Base-by-base conservation (phyloP, 805 yeast species). In the Wickerhamiella parazyma region DNA sequence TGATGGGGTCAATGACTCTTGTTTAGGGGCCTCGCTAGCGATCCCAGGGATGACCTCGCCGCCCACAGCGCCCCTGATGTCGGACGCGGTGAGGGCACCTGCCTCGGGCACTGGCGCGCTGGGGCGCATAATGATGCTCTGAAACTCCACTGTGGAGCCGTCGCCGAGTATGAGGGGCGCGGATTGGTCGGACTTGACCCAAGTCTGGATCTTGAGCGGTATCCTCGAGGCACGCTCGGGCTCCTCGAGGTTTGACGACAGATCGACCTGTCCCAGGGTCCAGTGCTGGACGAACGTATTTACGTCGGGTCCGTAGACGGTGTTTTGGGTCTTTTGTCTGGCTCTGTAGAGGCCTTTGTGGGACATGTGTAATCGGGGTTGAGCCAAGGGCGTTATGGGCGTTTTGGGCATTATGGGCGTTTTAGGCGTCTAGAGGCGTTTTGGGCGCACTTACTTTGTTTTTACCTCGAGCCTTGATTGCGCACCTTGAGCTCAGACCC, bases 41-140 rank as follows among this genome's bases (percentile, higher is more conserved):
- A 70, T 60, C 3, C 75, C 73, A 2, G 72, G 69, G 48, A 68
- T 67, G 1, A 72, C 59, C 39, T 65, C 72, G 17, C 64, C 68
- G 7, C 72, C 73, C 5, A 71, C 76, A 5, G 78, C 77, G 10
- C 74, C 78, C 53, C 76, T 64, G 34, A 71, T 71, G 45, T 71
- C 76, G 22, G 63, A 69, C 33, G 65, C 70, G 3, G 68, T 62
- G 17, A 71, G 56, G 6, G 61, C 65, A 29, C 53, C 57, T 3
- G 49, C 44, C 19, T 47, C 45, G 12, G 46, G 44, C 4, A 51
- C 56, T 5, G 44, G 50, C 6, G 22, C 10, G 6, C 5, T 11
- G 16, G 16, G 14, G 8, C 6, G 10, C 16, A 28, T 7, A 7
- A 16, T 19, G 3, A 31, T 36, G 5, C 16, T 8, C 14, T 29